Base-by-base conservation (phyloP, 108 stramenopile species). In the Skeletonema potamos region DNA sequence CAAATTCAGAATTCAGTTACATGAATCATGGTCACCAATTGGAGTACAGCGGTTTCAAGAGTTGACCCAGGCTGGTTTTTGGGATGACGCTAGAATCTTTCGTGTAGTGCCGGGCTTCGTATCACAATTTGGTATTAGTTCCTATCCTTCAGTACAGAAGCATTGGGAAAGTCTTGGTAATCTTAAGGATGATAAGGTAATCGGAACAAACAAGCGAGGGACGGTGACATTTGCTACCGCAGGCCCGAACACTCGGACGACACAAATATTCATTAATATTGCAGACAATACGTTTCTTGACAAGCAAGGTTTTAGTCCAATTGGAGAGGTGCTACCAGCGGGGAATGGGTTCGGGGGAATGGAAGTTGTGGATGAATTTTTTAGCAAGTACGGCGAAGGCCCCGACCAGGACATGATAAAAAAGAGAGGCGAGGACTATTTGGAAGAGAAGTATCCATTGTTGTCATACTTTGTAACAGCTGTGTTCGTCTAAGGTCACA, bases 201-300 rank as follows among this genome's bases (percentile, higher is more conserved):
- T 57, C 6, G 74, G 68, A 15, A 60, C 70, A 20, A 88, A 88
- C 57, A 64, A 26, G 28, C 72, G 60, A 6, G 83, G 83, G 22
- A 82, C 75, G 18, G 7, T 87, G 6, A 68, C 68, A 13, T 89
- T 81, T 68, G 86, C 88, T 3, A 86, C 73, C 3, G 60, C 78
- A 6, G 88, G 88, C 2, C 65, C 64, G 9, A 65, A 85, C 54
- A 86, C 74, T 18, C 84, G 88, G 7, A 86, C 86, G 9, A 82
- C 77, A 12, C 94, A 95, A 64, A 43, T 95, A 27, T 95, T 95
- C 61, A 90, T 95, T 74, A 95, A 95, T 62, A 84, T 71, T 13
- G 48, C 48, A 9, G 86, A 90, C 60, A 95, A 95, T 65, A 64
- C 24, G 12, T 89, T 74, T 74, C 64, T 95, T 8, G 94, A 95